These are phyloP conservation scores for Rhodamnia rubescens DNA, from an alignment of 345 rosid species.

Conservation along the genomic window DNA sequence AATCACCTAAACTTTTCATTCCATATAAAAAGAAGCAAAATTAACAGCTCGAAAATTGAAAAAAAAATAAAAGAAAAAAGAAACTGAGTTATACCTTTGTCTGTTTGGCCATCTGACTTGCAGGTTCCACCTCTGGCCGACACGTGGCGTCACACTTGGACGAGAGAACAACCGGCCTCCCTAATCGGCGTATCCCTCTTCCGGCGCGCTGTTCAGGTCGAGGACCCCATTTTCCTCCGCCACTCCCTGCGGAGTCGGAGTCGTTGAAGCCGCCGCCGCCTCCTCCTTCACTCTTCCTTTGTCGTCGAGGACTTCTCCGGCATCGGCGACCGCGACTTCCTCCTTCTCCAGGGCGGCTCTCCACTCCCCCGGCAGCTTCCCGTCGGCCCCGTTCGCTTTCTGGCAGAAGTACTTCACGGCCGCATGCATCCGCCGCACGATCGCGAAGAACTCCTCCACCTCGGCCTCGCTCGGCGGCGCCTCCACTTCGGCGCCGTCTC, in stretches of 20 bases:
- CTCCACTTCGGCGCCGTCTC: neutral
- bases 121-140: neutral
- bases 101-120: neutral
- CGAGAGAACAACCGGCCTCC: neutral
- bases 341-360: conserved; percentile 2
- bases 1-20: neutral
- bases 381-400: neutral
- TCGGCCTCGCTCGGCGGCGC: conserved; percentile 8
- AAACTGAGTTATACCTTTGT: neutral
- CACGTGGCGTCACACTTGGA: neutral
- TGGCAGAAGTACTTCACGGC: conserved; percentile 10
- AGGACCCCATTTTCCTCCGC: neutral
- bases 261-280: neutral
- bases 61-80: neutral
- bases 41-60: neutral
- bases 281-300: neutral
- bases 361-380: neutral
- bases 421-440: conserved; percentile 11
- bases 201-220: conserved; percentile 17
- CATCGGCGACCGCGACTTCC: neutral
- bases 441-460: conserved; percentile 21
- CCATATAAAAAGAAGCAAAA: neutral
- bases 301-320: neutral
- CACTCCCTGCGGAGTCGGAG: neutral
- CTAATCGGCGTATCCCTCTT: neutral